Conservation (phyloP, 805 yeast genomes). For the Lachancea waltii region DNA sequence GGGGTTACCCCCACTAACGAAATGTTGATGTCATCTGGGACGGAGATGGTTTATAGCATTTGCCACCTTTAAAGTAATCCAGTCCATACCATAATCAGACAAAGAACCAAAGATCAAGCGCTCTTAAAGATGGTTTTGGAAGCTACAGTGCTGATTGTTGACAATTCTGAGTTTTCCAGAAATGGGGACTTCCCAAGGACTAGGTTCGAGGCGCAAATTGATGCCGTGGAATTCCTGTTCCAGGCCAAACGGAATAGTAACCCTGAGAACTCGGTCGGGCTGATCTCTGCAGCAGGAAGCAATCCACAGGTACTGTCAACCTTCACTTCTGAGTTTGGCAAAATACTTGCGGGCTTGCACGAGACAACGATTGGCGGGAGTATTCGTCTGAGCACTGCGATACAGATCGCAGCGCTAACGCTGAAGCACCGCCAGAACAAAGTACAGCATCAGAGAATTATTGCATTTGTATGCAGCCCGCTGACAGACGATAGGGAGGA, state of each 20-base stretch:
- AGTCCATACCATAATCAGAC: background rate
- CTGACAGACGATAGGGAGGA: constrained; percentile 59
- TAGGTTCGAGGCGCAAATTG: constrained; percentile 87
- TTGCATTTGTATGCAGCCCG: constrained; percentile 87
- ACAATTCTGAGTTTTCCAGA: constrained; percentile 92
- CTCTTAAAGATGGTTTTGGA: constrained; percentile 68
- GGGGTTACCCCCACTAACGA: no score
- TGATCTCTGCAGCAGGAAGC: constrained; percentile 80
- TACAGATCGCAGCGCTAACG: constrained; percentile 90
- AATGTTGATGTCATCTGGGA: background rate
- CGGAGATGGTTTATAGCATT: background rate
- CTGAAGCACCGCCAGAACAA: constrained; percentile 94
- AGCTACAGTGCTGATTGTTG: constrained; percentile 92
- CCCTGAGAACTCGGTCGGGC: constrained; percentile 91
- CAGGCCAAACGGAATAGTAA: constrained; percentile 79
- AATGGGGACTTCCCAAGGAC: constrained; percentile 90
- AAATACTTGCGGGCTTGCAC: constrained; percentile 75
- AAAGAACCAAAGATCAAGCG: background rate
- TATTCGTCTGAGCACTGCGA: constrained; percentile 67
- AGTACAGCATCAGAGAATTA: constrained; percentile 82
- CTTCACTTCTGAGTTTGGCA: constrained; percentile 80
- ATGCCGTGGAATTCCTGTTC: constrained; percentile 81
- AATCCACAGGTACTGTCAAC: constrained; percentile 87
- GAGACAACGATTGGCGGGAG: constrained; percentile 67
- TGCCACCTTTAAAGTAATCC: constrained; percentile 4